Evolutionary conservation across 2,329 filamentous ascomycete species (phyloP), one percentile per base, ranked within the genome.

Genomic region (Ilyonectria destructans): DNA sequence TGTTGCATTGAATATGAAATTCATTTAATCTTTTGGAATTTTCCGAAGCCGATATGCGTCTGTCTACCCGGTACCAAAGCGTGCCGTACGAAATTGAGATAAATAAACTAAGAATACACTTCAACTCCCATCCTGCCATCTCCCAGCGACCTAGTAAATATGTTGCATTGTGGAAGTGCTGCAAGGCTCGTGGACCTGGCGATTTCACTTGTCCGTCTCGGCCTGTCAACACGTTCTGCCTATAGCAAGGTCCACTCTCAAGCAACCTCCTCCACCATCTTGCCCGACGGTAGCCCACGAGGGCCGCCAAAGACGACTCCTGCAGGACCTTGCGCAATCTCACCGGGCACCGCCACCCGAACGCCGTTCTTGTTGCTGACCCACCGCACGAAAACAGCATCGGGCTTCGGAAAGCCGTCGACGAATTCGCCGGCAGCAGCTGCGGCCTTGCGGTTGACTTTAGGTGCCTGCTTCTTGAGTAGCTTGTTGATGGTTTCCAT

Each of bases 401-500:
- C 86, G 0, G 90, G 83, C 70, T 83, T 88, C 43, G 84, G 82
- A 2, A 78, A 71, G 2, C 86, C 85, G 1, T 79, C 81, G 57
- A 87, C 87, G 8, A 85, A 84, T 2, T 82, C 83, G 62, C 74
- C 77, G 59, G 69, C 83, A 68, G 72, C 83, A 65, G 74, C 78
- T 51, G 78, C 85, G 35, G 80, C 85, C 72, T 87, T 88, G 71
- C 85, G 84, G 71, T 88, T 91, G 64, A 89, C 89, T 80, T 96
- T 95, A 26, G 93, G 91, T 1, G 93, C 92, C 79, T 95, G 93
- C 78, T 95, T 95, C 81, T 95, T 95, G 59, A 96, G 89, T 2
- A 96, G 89, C 76, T 95, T 95, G 85, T 96, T 95, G 87, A 96
- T 96, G 0, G 93, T 96, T 85, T 96, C 93, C 88, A 94, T 93